These are phyloP conservation scores for Craterostigma plantagineum DNA, from an alignment of 257 asterid species.

Conservation along the genomic window DNA sequence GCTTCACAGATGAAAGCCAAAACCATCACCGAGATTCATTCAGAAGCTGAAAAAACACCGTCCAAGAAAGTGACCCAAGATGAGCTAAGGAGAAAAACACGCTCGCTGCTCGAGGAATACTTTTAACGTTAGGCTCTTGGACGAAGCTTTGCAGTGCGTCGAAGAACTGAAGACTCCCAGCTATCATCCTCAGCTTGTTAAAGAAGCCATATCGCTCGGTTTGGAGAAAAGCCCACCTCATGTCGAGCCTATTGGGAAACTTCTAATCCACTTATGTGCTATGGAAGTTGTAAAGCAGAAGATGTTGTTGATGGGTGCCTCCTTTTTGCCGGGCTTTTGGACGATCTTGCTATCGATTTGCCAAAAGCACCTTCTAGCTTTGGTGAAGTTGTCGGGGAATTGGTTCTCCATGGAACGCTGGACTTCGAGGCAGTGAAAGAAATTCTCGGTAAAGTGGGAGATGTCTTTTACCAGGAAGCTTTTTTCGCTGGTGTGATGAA, in stretches of 20 bases:
- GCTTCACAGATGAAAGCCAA: constrained; percentile 65
- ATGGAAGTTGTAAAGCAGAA: constrained; percentile 27
- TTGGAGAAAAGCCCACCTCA: constrained; percentile 65
- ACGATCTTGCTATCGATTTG: constrained; percentile 75
- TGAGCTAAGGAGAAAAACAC: constrained; percentile 45
- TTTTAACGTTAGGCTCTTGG: constrained; percentile 40
- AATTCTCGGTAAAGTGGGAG: constrained; percentile 37
- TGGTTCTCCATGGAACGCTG: constrained; percentile 36
- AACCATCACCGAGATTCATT: constrained; percentile 76
- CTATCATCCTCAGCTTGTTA: constrained; percentile 61
- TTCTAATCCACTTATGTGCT: constrained; percentile 32
- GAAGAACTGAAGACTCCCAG: constrained; percentile 66
- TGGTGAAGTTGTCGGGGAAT: constrained; percentile 54
- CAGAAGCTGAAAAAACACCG: constrained; percentile 67
- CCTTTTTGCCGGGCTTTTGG: constrained; percentile 32
- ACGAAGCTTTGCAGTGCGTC: constrained; percentile 69
- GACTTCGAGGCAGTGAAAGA: constrained; percentile 51
- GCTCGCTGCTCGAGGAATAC: constrained; percentile 58
- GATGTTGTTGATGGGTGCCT: constrained; percentile 38
- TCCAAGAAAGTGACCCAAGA: constrained; percentile 15
- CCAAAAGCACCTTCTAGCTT: constrained; percentile 74
- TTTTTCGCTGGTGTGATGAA: constrained; percentile 24
- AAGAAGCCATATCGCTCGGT: constrained; percentile 55
- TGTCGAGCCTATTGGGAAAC: constrained; percentile 43
- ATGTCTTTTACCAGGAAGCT: constrained; percentile 41